A percentile compares a stretch with the other conserved stretches of the same genome.
These are phyloP conservation scores for Cordyceps cicadae DNA, from an alignment of 2,329 filamentous ascomycete genomes.

Conservation along the genomic window DNA sequence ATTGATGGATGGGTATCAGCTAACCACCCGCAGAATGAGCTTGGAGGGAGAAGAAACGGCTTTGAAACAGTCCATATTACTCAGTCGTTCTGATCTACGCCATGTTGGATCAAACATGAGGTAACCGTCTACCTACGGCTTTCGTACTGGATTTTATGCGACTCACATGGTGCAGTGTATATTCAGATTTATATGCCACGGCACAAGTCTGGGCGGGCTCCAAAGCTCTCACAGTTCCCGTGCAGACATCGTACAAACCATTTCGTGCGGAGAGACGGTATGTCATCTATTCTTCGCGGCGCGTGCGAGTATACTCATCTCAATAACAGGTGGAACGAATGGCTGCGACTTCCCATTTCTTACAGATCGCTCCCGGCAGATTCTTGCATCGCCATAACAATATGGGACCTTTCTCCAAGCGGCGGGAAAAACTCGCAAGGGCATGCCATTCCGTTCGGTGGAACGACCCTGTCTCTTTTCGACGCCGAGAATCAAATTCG, in stretches of 20 bases:
- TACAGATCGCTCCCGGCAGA: constrained; percentile 76
- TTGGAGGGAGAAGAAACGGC: constrained; percentile 37
- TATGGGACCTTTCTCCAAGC: constrained; percentile 87
- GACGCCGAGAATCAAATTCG: constrained; percentile 85
- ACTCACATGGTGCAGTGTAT: constrained; percentile 41
- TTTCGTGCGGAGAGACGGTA: constrained; percentile 68
- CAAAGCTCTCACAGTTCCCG: constrained; percentile 83
- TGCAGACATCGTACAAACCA: constrained; percentile 86
- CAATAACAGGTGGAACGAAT: constrained; percentile 78
- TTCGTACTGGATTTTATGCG: constrained; percentile 7
- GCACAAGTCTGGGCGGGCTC: constrained; percentile 93
- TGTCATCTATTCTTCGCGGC: constrained; percentile 5
- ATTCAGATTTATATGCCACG: constrained; percentile 88
- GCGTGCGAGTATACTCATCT: background rate
- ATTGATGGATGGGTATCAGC: background rate
- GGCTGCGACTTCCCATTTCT: constrained; percentile 78
- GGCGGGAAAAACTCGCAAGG: constrained; percentile 61
- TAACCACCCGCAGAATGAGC: constrained; percentile 31
- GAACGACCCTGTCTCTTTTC: constrained; percentile 86
- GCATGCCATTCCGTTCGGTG: constrained; percentile 85
- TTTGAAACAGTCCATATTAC: constrained; percentile 55
- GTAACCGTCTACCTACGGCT: constrained; percentile 29
- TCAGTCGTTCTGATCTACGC: constrained; percentile 70
- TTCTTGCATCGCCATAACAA: constrained; percentile 79
- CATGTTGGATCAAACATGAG: constrained; percentile 81